Evolutionary conservation across 2,329 filamentous ascomycete species (phyloP).

Genomic region (Aspergillus brunneoviolaceus): DNA sequence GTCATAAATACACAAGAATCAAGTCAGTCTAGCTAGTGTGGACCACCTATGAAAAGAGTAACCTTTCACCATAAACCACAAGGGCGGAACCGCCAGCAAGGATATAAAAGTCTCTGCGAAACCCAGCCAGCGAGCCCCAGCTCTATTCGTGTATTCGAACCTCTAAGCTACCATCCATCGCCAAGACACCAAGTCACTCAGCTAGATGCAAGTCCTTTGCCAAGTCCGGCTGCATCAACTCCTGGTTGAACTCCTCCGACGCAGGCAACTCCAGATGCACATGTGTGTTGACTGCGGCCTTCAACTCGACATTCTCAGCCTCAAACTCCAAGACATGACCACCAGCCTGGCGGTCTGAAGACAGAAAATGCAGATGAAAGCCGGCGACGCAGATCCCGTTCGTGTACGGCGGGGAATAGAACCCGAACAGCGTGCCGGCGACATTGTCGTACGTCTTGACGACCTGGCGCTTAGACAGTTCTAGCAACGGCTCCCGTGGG

Average conservation of each 20-base stretch:
- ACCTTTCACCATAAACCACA: too few relatives aligned
- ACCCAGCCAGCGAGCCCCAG: too few relatives aligned
- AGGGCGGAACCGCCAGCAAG: too few relatives aligned
- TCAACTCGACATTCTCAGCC: neutral
- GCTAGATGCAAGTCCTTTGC: neutral
- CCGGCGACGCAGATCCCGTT: slow-evolving; percentile 46
- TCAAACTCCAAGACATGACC: slow-evolving; percentile 28
- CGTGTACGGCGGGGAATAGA: slow-evolving; percentile 42
- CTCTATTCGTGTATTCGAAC: too few relatives aligned
- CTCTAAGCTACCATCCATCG: too few relatives aligned
- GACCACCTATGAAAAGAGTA: too few relatives aligned
- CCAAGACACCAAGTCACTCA: neutral
- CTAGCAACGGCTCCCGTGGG: slow-evolving; percentile 8
- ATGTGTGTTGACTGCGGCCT: neutral
- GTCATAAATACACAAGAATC: too few relatives aligned
- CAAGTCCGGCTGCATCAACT: neutral
- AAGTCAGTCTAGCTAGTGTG: too few relatives aligned
- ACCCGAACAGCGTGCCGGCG: slow-evolving; percentile 45
- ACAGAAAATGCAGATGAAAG: slow-evolving; percentile 46
- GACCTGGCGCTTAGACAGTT: slow-evolving; percentile 27
- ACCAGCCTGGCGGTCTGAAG: slow-evolving; percentile 35
- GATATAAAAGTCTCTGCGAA: too few relatives aligned
- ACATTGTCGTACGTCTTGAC: slow-evolving; percentile 36
- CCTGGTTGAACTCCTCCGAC: neutral
- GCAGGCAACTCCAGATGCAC: neutral